phyloP scores from a whole-genome alignment of 768 basidiomycete species.

The Suillus subalutaceus region DNA sequence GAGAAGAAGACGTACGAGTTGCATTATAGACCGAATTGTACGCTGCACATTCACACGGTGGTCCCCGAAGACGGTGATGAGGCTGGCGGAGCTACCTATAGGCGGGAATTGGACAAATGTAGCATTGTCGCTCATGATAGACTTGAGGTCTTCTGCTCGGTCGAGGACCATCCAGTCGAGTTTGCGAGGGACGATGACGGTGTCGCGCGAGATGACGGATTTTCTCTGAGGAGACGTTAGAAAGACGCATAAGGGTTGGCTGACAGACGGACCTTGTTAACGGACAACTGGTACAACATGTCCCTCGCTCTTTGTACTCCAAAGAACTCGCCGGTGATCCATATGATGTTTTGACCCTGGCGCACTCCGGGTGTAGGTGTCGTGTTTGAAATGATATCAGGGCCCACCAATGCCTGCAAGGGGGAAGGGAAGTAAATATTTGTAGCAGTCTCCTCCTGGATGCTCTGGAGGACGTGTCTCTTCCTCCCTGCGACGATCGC shows the following conservation, averaged over 20 bases:
- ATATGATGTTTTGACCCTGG: slow-evolving; percentile 65
- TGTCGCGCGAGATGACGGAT: slow-evolving; percentile 87
- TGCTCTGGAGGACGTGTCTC: slow-evolving; percentile 82
- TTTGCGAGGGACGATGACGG: slow-evolving; percentile 93
- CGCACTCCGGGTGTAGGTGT: slow-evolving; percentile 29
- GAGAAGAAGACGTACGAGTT: slow-evolving; percentile 63
- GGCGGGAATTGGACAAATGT: slow-evolving; percentile 94
- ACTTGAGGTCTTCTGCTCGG: slow-evolving; percentile 88
- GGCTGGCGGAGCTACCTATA: slow-evolving; percentile 88
- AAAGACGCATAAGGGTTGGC: neutral
- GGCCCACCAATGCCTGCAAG: slow-evolving; percentile 81
- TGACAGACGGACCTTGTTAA: slow-evolving; percentile 66
- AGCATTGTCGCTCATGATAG: slow-evolving; percentile 94
- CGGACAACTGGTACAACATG: slow-evolving; percentile 88
- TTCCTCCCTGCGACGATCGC: slow-evolving; percentile 90
- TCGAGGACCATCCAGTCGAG: slow-evolving; percentile 99
- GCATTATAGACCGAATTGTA: slow-evolving; percentile 93
- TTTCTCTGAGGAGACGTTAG: slow-evolving; percentile 61
- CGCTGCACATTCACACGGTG: slow-evolving; percentile 92
- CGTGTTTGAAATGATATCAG: slow-evolving; percentile 50
- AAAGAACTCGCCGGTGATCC: slow-evolving; percentile 98
- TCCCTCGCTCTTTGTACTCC: slow-evolving; percentile 93
- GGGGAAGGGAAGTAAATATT: slow-evolving; percentile 96
- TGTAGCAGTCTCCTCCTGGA: slow-evolving; percentile 96
- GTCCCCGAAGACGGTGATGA: slow-evolving; percentile 94